phyloP scores from a whole-genome alignment of 1,284 basidiomycete genomes.

The Ceratobasidium papillatum region DNA sequence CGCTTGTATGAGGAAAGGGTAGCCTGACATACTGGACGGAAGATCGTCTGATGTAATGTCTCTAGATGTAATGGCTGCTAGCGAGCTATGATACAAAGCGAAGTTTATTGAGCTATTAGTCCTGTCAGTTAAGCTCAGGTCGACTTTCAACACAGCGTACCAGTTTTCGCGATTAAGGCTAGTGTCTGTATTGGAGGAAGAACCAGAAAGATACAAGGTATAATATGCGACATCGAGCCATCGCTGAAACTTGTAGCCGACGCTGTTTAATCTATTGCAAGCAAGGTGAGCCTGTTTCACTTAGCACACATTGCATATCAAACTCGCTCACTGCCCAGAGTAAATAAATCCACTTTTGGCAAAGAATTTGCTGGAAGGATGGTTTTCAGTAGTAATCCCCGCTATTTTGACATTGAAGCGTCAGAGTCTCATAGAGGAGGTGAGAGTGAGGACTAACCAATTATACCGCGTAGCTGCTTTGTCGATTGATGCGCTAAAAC shows the following conservation, averaged over 20 bases:
- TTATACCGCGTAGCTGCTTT: background rate
- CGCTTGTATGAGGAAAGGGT: too few species aligned
- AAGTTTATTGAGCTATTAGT: background rate
- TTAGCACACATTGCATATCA: too few species aligned
- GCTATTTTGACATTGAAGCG: background rate
- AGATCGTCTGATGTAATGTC: background rate
- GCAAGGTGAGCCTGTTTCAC: background rate
- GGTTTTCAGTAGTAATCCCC: background rate
- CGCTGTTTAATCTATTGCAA: background rate
- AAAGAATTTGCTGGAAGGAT: background rate
- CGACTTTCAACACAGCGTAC: background rate
- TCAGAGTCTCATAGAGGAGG: background rate
- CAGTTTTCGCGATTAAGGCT: background rate
- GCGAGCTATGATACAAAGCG: background rate
- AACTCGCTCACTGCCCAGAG: constrained; percentile 7
- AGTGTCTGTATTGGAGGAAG: background rate
- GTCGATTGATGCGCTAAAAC: background rate
- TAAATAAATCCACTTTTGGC: background rate
- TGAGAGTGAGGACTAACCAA: background rate
- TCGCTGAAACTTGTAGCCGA: background rate
- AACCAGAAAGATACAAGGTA: background rate
- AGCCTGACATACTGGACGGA: background rate
- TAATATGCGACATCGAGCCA: constrained; percentile 1
- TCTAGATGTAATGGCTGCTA: background rate
- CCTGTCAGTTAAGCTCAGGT: background rate